Evolutionary conservation across 1,139 yeast species (phyloP).

Genomic region (Saccharomyces pastorianus): DNA sequence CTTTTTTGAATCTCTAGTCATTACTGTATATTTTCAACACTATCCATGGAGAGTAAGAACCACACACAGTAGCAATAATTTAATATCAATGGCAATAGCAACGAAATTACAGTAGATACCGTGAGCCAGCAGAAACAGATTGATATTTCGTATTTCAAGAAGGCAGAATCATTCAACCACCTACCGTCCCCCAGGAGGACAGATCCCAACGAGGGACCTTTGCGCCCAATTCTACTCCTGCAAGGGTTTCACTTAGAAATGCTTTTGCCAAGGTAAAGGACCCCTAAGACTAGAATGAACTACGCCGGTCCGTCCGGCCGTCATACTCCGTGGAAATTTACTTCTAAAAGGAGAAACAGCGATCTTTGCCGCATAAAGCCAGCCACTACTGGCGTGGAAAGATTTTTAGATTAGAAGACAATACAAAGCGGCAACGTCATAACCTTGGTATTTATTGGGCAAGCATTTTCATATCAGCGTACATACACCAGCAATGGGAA

Average conservation of each 20-base stretch:
- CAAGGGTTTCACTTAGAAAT: not conserved
- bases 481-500: not conserved
- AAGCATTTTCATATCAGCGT: not conserved
- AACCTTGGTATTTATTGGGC: not conserved
- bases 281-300: not conserved
- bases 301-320: not conserved
- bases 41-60: not conserved
- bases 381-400: not conserved
- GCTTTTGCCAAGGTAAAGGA: not conserved
- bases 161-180: not conserved
- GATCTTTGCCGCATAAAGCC: not conserved
- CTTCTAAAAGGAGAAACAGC: not conserved
- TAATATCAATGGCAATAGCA: not conserved
- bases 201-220: not conserved
- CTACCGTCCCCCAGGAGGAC: not conserved
- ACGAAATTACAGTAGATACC: not conserved
- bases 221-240: not conserved
- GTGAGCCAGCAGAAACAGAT: not conserved
- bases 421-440: not conserved
- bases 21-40: not conserved
- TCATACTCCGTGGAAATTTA: not conserved
- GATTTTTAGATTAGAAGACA: not conserved
- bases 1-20: not conserved
- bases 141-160: not conserved
- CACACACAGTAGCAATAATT: not conserved